A percentile compares a stretch with the other conserved stretches of the same genome.
Conservation (phyloP, 2,329 filamentous ascomycete genomes). For the Macroventuria anomochaeta region DNA sequence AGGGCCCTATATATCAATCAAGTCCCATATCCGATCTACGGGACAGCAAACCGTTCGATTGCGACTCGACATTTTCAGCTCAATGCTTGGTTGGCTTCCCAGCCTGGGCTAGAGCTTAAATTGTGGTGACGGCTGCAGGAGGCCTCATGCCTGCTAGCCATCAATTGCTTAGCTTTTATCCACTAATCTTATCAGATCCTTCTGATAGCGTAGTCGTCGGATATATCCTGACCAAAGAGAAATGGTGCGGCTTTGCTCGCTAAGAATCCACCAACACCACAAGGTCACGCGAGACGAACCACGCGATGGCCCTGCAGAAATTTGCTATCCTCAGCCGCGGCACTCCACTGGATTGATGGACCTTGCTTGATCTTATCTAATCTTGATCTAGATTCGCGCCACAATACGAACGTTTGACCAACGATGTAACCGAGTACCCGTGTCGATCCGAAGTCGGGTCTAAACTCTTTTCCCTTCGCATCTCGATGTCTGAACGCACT, state of each 20-base stretch:
- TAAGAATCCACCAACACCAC: neutral
- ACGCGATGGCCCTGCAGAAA: neutral
- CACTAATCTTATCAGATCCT: constrained; percentile 27
- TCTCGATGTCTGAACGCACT: neutral
- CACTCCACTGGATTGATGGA: neutral
- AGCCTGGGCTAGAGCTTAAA: constrained; percentile 24
- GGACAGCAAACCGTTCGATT: neutral
- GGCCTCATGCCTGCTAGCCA: constrained; percentile 14
- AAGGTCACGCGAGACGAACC: neutral
- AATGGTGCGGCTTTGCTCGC: neutral
- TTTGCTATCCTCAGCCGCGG: constrained; percentile 6
- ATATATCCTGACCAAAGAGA: constrained; percentile 4
- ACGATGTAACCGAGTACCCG: neutral
- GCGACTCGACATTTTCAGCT: constrained; percentile 9
- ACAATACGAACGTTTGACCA: constrained; percentile 6
- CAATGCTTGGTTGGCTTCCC: constrained; percentile 10
- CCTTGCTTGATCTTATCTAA: constrained; percentile 21
- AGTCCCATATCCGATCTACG: neutral
- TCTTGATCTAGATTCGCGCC: constrained; percentile 26
- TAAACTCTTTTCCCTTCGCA: neutral
- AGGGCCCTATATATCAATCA: neutral
- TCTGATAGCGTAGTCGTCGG: constrained; percentile 10
- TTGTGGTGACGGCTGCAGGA: constrained; percentile 17
- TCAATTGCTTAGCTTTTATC: constrained; percentile 8
- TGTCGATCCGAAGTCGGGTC: constrained; percentile 2